phyloP scores from a whole-genome alignment of 768 basidiomycete species.

The Dendrothele bispora region DNA sequence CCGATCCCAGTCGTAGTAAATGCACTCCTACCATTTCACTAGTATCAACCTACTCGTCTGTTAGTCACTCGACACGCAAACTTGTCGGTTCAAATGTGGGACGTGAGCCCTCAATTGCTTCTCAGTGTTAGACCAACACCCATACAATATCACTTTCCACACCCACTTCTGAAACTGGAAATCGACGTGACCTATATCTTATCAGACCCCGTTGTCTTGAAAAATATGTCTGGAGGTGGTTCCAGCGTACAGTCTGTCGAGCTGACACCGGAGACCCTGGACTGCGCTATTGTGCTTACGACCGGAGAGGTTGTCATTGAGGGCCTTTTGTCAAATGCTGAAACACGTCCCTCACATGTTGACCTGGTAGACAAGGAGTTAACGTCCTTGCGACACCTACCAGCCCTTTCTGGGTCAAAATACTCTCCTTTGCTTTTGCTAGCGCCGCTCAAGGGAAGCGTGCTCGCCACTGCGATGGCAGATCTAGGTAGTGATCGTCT shows the following conservation, averaged over 20 bases:
- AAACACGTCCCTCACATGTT: conserved; percentile 14
- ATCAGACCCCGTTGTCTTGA: conserved; percentile 35
- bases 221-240: neutral
- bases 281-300: conserved; percentile 51
- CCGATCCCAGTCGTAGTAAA: neutral
- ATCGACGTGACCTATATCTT: conserved; percentile 58
- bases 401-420: conserved; percentile 35
- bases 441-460: conserved; percentile 42
- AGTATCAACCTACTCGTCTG: conserved; percentile 67
- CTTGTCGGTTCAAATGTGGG: conserved; percentile 68
- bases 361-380: conserved; percentile 48
- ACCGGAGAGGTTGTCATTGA: conserved; percentile 62
- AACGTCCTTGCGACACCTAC: conserved; percentile 50
- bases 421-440: conserved; percentile 67
- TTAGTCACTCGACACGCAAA: conserved; percentile 65
- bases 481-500: conserved; percentile 60
- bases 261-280: conserved; percentile 56
- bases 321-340: conserved; percentile 25
- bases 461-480: conserved; percentile 60
- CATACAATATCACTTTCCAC: conserved; percentile 63
- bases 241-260: conserved; percentile 41
- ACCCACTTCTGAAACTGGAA: conserved; percentile 57
- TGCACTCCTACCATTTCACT: neutral
- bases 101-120: conserved; percentile 70
- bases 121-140: conserved; percentile 45